phyloP scores from a whole-genome alignment of 495 filamentous ascomycete species.

The Xylaria curta region DNA sequence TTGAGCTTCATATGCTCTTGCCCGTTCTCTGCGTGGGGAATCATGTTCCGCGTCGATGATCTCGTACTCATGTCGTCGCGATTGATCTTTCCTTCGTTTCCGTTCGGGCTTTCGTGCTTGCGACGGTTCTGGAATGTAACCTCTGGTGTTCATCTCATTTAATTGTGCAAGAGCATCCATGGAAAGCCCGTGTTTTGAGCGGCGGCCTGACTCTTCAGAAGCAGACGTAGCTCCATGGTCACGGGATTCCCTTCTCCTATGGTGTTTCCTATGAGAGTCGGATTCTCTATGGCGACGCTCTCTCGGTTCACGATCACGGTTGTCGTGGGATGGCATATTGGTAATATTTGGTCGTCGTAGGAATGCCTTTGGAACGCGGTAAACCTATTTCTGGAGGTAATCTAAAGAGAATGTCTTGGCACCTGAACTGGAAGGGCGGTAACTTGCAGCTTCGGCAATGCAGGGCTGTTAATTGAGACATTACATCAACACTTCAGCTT shows the following conservation, averaged over 20 bases:
- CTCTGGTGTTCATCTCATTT: slow-evolving; percentile 60
- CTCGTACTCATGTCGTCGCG: slow-evolving; percentile 32
- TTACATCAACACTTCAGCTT: slow-evolving; percentile 34
- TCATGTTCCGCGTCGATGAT: slow-evolving; percentile 35
- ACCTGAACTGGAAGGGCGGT: slow-evolving; percentile 3
- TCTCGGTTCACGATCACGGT: slow-evolving; percentile 30
- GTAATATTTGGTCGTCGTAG: background rate
- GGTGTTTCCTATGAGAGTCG: slow-evolving; percentile 35
- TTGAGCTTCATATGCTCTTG: slow-evolving; percentile 30
- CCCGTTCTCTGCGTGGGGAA: slow-evolving; percentile 29
- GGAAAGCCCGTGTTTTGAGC: slow-evolving; percentile 47
- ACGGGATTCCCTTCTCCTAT: slow-evolving; percentile 37
- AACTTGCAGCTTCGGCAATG: slow-evolving; percentile 21
- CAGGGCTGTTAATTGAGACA: slow-evolving; percentile 2
- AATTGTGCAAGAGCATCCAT: slow-evolving; percentile 67
- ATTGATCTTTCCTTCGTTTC: slow-evolving; percentile 30
- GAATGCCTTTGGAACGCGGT: background rate
- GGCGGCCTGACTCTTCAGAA: slow-evolving; percentile 26
- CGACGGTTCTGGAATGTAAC: slow-evolving; percentile 29
- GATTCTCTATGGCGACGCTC: slow-evolving; percentile 40
- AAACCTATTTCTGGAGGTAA: slow-evolving; percentile 33
- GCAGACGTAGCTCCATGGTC: slow-evolving; percentile 33
- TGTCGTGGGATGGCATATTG: slow-evolving; percentile 40
- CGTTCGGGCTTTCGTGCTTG: slow-evolving; percentile 33
- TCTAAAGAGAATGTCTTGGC: slow-evolving; percentile 34